Evolutionary conservation across 2,329 filamentous ascomycete genomes (phyloP).

Genomic region (Fusarium sp.): DNA sequence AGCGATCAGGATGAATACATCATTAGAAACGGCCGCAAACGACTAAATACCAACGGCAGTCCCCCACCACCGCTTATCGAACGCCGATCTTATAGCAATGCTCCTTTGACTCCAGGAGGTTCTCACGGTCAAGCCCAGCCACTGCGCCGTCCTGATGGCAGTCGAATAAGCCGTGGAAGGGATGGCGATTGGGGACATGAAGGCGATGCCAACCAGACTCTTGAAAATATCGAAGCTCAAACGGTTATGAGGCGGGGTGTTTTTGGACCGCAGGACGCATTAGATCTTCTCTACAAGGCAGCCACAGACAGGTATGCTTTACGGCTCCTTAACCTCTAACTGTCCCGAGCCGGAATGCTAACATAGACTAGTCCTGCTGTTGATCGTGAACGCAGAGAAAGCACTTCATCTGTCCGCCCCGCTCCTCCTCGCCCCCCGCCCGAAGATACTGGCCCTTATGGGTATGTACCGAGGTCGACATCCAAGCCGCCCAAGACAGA

Average conservation of each 20-base stretch:
- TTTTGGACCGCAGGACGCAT: slow-evolving; percentile 91
- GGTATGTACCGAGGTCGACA: slow-evolving; percentile 31
- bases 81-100: slow-evolving; percentile 61
- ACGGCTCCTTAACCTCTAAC: slow-evolving; percentile 13
- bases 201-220: slow-evolving; percentile 70
- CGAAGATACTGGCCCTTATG: slow-evolving; percentile 40
- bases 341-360: slow-evolving; percentile 9
- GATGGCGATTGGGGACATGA: slow-evolving; percentile 56
- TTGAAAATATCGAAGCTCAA: slow-evolving; percentile 75
- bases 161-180: slow-evolving; percentile 43
- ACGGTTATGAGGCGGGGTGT: slow-evolving; percentile 77
- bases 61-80: slow-evolving; percentile 60
- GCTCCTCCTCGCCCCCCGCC: slow-evolving; percentile 27
- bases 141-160: slow-evolving; percentile 70
- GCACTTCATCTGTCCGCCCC: slow-evolving; percentile 32
- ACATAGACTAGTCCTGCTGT: slow-evolving; percentile 40
- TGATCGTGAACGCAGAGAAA: slow-evolving; percentile 44
- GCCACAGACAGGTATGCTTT: slow-evolving; percentile 71
- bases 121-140: slow-evolving; percentile 75
- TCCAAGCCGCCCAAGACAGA: slow-evolving; percentile 46
- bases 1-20: slow-evolving; percentile 74
- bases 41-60: slow-evolving; percentile 63
- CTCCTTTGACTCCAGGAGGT: slow-evolving; percentile 74
- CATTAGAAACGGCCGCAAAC: slow-evolving; percentile 79
- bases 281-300: slow-evolving; percentile 92